phyloP scores from a whole-genome alignment of 495 filamentous ascomycete genomes.

The Umbilicaria muhlenbergii region DNA sequence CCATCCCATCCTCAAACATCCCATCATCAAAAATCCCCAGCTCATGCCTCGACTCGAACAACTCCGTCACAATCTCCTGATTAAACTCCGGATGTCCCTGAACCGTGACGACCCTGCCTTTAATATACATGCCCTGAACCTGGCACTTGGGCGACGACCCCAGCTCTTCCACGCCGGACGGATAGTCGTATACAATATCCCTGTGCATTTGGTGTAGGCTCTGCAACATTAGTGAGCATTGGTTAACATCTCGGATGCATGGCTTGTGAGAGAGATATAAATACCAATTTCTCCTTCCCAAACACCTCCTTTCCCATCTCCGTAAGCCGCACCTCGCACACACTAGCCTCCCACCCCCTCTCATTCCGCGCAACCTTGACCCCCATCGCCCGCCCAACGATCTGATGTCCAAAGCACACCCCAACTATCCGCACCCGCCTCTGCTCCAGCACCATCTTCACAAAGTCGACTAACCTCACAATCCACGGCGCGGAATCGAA shows the following conservation, averaged over 20 bases:
- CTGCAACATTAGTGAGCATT: conserved; percentile 24
- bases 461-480: conserved; percentile 54
- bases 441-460: conserved; percentile 36
- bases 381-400: conserved; percentile 63
- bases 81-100: conserved; percentile 91
- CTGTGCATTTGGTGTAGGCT: conserved; percentile 81
- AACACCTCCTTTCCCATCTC: conserved; percentile 59
- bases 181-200: conserved; percentile 56
- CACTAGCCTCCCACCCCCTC: conserved; percentile 68
- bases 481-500: conserved; percentile 69
- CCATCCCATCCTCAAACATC: conserved; percentile 47
- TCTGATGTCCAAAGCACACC: conserved; percentile 87
- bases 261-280: conserved; percentile 11
- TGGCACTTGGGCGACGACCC: conserved; percentile 50
- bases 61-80: conserved; percentile 52
- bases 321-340: conserved; percentile 54
- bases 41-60: conserved; percentile 43
- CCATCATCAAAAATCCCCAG: conserved; percentile 51
- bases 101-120: conserved; percentile 52
- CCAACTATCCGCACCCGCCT: conserved; percentile 53
- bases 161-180: conserved; percentile 42
- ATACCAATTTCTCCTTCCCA: conserved; percentile 48
- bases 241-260: background rate
- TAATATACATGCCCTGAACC: conserved; percentile 69
- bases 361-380: conserved; percentile 48